These are phyloP conservation scores for Euphorbia tirucalli DNA, from an alignment of 345 rosid species.

Conservation along the genomic window DNA sequence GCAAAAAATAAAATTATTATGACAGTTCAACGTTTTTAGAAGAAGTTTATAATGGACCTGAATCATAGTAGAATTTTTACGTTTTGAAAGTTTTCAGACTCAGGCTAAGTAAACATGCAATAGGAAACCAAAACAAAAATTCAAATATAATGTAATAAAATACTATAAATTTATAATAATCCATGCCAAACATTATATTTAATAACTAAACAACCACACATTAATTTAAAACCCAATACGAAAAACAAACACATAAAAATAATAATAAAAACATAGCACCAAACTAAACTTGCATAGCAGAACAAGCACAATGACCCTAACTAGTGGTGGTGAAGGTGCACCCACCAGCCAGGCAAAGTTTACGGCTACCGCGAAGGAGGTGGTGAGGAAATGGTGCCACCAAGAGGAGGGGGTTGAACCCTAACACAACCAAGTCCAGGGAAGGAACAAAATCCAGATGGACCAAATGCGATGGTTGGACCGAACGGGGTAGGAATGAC, in stretches of 20 bases:
- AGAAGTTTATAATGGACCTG: no score
- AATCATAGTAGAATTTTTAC: no score
- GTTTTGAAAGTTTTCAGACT: no score
- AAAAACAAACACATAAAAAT: background rate
- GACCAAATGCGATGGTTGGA: slow-evolving; percentile 24
- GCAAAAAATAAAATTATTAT: no score
- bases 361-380: background rate
- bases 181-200: background rate
- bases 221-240: background rate
- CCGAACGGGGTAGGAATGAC: slow-evolving; percentile 30
- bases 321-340: background rate
- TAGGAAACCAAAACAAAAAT: no score
- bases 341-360: no score
- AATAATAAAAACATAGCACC: background rate
- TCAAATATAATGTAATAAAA: no score
- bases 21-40: no score
- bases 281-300: background rate
- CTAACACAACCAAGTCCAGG: slow-evolving; percentile 36
- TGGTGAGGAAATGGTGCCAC: slow-evolving; percentile 17
- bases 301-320: background rate
- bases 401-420: slow-evolving; percentile 24
- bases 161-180: no score
- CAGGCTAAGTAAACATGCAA: no score
- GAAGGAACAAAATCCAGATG: slow-evolving; percentile 28
- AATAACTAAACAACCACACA: background rate